Conservation (phyloP, 192 early-diverging fungal species). For the Rhizophagus sp. region DNA sequence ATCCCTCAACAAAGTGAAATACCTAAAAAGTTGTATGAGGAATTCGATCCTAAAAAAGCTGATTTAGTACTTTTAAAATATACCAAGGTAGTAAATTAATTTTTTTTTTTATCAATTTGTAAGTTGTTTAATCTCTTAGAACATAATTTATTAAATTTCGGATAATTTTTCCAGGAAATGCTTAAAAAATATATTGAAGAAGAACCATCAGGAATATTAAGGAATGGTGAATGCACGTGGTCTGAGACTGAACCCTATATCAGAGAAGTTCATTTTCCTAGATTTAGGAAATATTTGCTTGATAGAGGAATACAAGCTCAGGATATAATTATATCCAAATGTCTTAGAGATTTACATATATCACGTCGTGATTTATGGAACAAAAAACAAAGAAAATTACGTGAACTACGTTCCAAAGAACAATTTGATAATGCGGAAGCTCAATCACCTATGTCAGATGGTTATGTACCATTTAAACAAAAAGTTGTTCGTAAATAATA, state of each 20-base stretch:
- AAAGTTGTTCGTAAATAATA: too few relatives aligned
- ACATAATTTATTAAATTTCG: neutral
- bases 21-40: too few relatives aligned
- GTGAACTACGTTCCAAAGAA: neutral
- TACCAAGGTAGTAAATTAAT: too few relatives aligned
- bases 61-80: too few relatives aligned
- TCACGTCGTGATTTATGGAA: conserved; percentile 3
- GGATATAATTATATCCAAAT: neutral
- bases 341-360: neutral
- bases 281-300: neutral
- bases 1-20: too few relatives aligned
- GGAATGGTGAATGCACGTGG: conserved; percentile 5
- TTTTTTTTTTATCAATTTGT: too few relatives aligned
- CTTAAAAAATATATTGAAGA: neutral
- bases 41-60: too few relatives aligned
- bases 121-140: neutral
- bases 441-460: neutral
- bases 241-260: neutral
- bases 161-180: neutral
- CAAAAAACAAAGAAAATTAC: neutral
- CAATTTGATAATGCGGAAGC: neutral
- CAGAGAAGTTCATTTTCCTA: neutral
- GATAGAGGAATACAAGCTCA: neutral
- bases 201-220: neutral
- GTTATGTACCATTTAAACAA: neutral